Percentiles rank a stretch among this genome's conserved stretches.
phyloP scores from a whole-genome alignment of 257 asterid genomes.

The Primulina eburnea region DNA sequence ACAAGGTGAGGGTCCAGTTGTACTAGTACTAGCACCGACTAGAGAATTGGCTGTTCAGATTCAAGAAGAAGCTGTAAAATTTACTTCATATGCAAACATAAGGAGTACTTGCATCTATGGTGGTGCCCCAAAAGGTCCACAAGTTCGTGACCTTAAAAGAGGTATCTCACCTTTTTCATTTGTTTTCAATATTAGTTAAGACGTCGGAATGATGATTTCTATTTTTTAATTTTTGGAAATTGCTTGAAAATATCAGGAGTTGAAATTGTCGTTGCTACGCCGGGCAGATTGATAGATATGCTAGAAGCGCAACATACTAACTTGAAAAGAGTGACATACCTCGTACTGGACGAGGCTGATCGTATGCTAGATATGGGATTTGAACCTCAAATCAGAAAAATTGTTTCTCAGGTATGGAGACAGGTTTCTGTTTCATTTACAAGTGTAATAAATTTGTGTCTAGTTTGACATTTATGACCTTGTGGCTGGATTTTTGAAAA shows the following conservation, averaged over 20 bases:
- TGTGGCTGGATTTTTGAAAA: neutral
- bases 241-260: slow-evolving; percentile 51
- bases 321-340: slow-evolving; percentile 82
- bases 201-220: slow-evolving; percentile 5
- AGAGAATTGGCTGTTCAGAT: slow-evolving; percentile 93
- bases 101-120: slow-evolving; percentile 91
- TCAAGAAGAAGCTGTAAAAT: slow-evolving; percentile 77
- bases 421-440: neutral
- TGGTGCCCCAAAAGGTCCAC: slow-evolving; percentile 96
- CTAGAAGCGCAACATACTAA: slow-evolving; percentile 85
- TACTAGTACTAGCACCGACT: slow-evolving; percentile 82
- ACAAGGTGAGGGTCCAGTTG: slow-evolving; percentile 86
- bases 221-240: slow-evolving; percentile 5
- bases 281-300: slow-evolving; percentile 93
- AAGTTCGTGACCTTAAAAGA: slow-evolving; percentile 81
- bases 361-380: slow-evolving; percentile 98
- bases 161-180: slow-evolving; percentile 37
- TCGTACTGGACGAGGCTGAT: slow-evolving; percentile 93
- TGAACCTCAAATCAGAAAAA: slow-evolving; percentile 95
- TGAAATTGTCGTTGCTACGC: slow-evolving; percentile 89
- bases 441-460: neutral
- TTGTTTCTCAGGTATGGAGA: slow-evolving; percentile 62
- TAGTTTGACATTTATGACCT: slow-evolving; percentile 18
- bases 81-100: slow-evolving; percentile 62
- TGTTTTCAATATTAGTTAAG: slow-evolving; percentile 4